Percentiles rank a stretch among this genome's conserved stretches.
Conservation (phyloP, 139 green algal genomes). For the Tetraselmis chui region DNA sequence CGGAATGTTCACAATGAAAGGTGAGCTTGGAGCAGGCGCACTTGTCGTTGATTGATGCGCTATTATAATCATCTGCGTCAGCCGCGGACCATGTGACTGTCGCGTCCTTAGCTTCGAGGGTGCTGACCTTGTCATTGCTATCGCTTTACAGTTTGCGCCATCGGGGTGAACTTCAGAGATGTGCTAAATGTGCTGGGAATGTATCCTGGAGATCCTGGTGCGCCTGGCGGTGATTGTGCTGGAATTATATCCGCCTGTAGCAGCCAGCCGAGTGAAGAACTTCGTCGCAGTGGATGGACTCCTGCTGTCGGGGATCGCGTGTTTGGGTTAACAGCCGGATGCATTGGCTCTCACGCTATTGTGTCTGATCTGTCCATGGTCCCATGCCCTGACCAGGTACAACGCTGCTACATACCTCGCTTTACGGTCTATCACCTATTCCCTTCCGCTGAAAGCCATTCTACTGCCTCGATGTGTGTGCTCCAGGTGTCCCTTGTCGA, state of each 20-base stretch:
- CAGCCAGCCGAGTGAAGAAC: not conserved
- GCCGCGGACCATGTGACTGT: too few relatives aligned
- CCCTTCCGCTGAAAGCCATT: too few relatives aligned
- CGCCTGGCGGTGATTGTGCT: slow-evolving; percentile 49
- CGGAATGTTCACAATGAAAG: not conserved
- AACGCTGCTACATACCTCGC: too few relatives aligned
- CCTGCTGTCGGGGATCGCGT: slow-evolving; percentile 13
- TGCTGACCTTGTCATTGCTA: not conserved
- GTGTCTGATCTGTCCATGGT: slow-evolving; percentile 2
- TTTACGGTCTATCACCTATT: too few relatives aligned
- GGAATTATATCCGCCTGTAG: slow-evolving; percentile 29
- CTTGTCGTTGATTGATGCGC: too few relatives aligned
- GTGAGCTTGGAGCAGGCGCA: too few relatives aligned
- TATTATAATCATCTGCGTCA: too few relatives aligned
- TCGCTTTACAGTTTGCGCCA: slow-evolving; percentile 14
- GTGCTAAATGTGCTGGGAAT: slow-evolving; percentile 66
- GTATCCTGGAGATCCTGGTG: slow-evolving; percentile 46
- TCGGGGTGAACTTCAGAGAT: slow-evolving; percentile 84
- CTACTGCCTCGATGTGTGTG: too few relatives aligned
- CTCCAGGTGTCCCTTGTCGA: not conserved
- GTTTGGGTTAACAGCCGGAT: slow-evolving; percentile 15
- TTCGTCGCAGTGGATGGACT: not conserved
- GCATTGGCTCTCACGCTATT: slow-evolving; percentile 7
- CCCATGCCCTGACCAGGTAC: not conserved
- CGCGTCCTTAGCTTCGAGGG: too few relatives aligned